Evolutionary conservation across 805 yeast species (phyloP).

Genomic region (Ogataea trehaloabstinens): DNA sequence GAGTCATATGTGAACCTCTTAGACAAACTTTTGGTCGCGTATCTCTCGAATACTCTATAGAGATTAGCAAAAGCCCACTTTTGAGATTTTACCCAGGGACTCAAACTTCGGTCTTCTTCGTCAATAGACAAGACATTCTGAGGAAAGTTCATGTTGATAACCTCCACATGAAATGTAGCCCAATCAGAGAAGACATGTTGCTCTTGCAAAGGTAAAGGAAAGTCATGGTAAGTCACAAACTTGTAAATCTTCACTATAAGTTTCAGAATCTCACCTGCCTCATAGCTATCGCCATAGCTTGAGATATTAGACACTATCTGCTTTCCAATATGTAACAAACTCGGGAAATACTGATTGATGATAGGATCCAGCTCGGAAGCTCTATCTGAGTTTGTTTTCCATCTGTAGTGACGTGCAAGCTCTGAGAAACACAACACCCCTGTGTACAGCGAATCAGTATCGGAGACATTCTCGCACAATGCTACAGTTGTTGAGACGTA

Average conservation of each 20-base stretch:
- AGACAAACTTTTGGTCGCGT: conserved; percentile 50
- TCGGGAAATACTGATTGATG: conserved; percentile 64
- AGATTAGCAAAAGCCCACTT: conserved; percentile 89
- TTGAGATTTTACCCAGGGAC: conserved; percentile 71
- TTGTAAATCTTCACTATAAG: conserved; percentile 76
- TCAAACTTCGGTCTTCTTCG: conserved; percentile 46
- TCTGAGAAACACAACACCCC: conserved; percentile 79
- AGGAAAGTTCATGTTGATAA: conserved; percentile 62
- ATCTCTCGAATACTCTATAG: conserved; percentile 66
- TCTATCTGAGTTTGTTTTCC: conserved; percentile 64
- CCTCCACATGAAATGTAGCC: conserved; percentile 73
- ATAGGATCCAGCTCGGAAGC: conserved; percentile 52
- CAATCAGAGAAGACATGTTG: conserved; percentile 55
- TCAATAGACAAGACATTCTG: conserved; percentile 47
- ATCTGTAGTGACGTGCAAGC: conserved; percentile 70
- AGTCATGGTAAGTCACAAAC: conserved; percentile 74
- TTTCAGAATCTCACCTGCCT: conserved; percentile 69
- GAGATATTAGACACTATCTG: conserved; percentile 41
- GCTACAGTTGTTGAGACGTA: conserved; percentile 47
- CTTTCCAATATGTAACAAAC: conserved; percentile 63
- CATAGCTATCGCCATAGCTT: conserved; percentile 20
- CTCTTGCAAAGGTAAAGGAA: conserved; percentile 66
- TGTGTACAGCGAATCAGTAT: conserved; percentile 47
- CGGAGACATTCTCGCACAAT: conserved; percentile 43
- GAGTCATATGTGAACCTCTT: conserved; percentile 54